Base-by-base conservation (phyloP, 768 basidiomycete genomes). In the Phallus indusiatus region DNA sequence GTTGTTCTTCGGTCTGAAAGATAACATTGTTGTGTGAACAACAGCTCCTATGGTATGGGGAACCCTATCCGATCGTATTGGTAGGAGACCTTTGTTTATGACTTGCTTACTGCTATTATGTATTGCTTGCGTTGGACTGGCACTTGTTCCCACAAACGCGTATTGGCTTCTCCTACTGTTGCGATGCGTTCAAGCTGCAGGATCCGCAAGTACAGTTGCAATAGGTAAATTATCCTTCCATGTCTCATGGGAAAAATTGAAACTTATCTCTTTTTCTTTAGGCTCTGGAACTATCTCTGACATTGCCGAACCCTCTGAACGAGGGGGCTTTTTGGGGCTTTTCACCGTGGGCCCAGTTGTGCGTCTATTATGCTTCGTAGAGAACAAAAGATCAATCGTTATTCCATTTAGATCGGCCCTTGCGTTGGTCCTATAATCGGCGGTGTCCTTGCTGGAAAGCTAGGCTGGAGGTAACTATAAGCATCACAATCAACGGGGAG, bases 81-180 rank as follows among this genome's bases (percentile, higher is more conserved):
- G 88, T 33, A 74, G 88, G 57, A 74, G 88, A 33, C 83, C 79
- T 0, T 79, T 84, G 53, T 81, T 83, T 66, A 72, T 85, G 35
- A 74, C 70, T 2, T 90, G 87, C 64, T 69, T 93, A 34, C 61
- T 81, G 12, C 76, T 90, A 35, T 76, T 90, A 34, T 72, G 81
- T 10, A 56, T 80, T 8, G 80, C 88, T 2, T 92, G 88, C 65
- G 73, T 91, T 18, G 81, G 79, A 1, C 69, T 83, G 20, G 82
- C 81, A 3, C 66, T 80, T 18, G 73, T 76, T 28, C 81, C 82
- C 2, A 78, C 79, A 0, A 69, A 71, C 4, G 85, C 77, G 3
- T 93, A 88, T 67, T 92, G 88, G 88, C 71, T 90, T 5, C 72
- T 93, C 11, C 78, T 93, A 74, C 64, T 92, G n/a, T 76, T 94